Conservation (phyloP, 768 basidiomycete genomes). For the Naganishia vishniacii region DNA sequence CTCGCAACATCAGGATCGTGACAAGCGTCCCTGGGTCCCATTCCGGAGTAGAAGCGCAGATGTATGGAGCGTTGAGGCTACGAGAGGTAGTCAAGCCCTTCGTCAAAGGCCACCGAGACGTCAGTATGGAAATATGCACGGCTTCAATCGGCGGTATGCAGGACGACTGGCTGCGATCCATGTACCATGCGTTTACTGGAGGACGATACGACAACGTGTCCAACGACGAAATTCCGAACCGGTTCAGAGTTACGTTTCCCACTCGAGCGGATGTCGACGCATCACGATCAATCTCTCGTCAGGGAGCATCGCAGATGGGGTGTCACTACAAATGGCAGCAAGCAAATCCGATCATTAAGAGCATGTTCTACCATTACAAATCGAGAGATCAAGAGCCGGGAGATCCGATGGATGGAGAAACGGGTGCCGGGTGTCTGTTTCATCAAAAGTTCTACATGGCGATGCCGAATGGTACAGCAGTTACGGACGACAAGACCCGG, state of each 20-base stretch:
- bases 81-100: conserved; percentile 22
- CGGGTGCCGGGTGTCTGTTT: conserved; percentile 23
- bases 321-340: conserved; percentile 22
- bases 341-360: conserved; percentile 1
- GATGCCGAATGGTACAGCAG: conserved; percentile 19
- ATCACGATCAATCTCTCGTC: conserved; percentile 14
- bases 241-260: conserved; percentile 20
- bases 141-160: conserved; percentile 25
- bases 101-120: conserved; percentile 4
- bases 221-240: neutral
- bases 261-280: conserved; percentile 23
- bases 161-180: conserved; percentile 21
- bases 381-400: conserved; percentile 25
- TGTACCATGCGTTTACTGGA: conserved; percentile 26
- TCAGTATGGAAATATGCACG: conserved; percentile 24
- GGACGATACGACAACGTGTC: conserved; percentile 11
- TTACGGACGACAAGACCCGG: neutral
- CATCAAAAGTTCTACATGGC: conserved; percentile 26
- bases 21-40: conserved; percentile 21
- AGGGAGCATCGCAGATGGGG: conserved; percentile 27
- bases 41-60: conserved; percentile 11
- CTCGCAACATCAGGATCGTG: conserved; percentile 19
- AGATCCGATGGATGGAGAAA: conserved; percentile 14
- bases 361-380: conserved; percentile 25
- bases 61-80: conserved; percentile 25